These are phyloP conservation scores for Flaveria trinervia DNA, from an alignment of 129 eudicot species.

Conservation along the genomic window DNA sequence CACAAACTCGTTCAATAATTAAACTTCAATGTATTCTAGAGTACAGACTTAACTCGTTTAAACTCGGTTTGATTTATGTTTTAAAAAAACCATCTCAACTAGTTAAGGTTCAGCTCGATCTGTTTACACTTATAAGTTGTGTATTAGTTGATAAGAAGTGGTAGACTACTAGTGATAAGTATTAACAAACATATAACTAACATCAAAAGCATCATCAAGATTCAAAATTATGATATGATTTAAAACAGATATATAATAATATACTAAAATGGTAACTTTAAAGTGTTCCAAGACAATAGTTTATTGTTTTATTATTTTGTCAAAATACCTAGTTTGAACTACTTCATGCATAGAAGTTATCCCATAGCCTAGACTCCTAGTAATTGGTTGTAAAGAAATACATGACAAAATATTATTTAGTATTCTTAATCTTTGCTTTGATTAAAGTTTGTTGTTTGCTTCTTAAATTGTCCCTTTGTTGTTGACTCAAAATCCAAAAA, in stretches of 20 bases:
- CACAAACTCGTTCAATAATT: too few relatives aligned
- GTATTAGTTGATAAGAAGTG: too few relatives aligned
- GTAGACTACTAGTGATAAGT: neutral
- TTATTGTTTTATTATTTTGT: neutral
- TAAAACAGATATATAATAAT: too few relatives aligned
- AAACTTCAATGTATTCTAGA: too few relatives aligned
- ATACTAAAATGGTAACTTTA: neutral
- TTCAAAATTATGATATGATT: neutral
- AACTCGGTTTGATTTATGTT: too few relatives aligned
- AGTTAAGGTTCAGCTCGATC: too few relatives aligned
- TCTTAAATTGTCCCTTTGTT: slow-evolving; percentile 29
- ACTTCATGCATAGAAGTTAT: slow-evolving; percentile 26
- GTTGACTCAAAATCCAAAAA: slow-evolving; percentile 28
- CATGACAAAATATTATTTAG: slow-evolving; percentile 12
- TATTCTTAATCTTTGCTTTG: slow-evolving; percentile 14
- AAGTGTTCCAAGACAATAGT: neutral
- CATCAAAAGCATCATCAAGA: neutral
- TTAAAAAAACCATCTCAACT: too few relatives aligned
- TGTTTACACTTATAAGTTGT: too few relatives aligned
- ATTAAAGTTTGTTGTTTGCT: slow-evolving; percentile 20
- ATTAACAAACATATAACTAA: neutral
- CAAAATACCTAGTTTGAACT: slow-evolving; percentile 19
- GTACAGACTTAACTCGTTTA: too few relatives aligned
- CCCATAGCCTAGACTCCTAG: neutral
- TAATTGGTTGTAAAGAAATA: slow-evolving; percentile 16